Base-by-base conservation (phyloP, 2,329 filamentous ascomycete species). In the Colletotrichum scovillei region DNA sequence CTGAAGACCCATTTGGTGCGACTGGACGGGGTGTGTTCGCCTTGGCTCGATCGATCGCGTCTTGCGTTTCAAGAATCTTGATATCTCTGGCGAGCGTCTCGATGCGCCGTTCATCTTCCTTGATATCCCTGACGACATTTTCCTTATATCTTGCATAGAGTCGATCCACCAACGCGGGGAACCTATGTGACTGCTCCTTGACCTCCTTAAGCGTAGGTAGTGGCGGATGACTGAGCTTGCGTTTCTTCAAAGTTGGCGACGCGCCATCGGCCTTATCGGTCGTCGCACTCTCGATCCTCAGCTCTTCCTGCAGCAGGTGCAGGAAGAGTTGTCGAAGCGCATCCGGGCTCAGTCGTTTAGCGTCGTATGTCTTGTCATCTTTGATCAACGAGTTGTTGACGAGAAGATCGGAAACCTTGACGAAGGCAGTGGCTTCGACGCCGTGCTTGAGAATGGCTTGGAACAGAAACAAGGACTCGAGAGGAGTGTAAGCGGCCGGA, bases 391-490 rank as follows among this genome's bases (percentile, higher is more conserved):
- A 86, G 81, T 97, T 95, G 79, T 88, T 91, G 82, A 89, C 92
- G 75, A 98, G 89, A 73, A 92, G 85, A 76, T 93, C 89, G 72
- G 95, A 95, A 75, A 97, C 94, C 77, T 88, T 88, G 78, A 85
- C 85, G 84, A 97, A 97, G 80, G 89, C 91, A 74, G 87, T 82
- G 65, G 90, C 85, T 76, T 91, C 89, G 76, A 91, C 86, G 80
- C 93, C 93, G 82, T 93, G 88, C 77, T 87, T 86, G 77, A 91
- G 88, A 76, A 97, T 88, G 74, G 92, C 92, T 84, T 96, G 94
- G 85, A 97, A 96, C 79, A 97, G 89, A 77, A 97, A 90, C 75
- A 97, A 89, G 80, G 92, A 93, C 88, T 97, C 95, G 86, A 97
- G 93, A 78, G 92, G 90, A 80, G 94, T 96, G 84, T 97, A 95